Percentiles rank a stretch among this genome's conserved stretches.
Conservation (phyloP, 345 rosid genomes). For the Corymbia maculata region DNA sequence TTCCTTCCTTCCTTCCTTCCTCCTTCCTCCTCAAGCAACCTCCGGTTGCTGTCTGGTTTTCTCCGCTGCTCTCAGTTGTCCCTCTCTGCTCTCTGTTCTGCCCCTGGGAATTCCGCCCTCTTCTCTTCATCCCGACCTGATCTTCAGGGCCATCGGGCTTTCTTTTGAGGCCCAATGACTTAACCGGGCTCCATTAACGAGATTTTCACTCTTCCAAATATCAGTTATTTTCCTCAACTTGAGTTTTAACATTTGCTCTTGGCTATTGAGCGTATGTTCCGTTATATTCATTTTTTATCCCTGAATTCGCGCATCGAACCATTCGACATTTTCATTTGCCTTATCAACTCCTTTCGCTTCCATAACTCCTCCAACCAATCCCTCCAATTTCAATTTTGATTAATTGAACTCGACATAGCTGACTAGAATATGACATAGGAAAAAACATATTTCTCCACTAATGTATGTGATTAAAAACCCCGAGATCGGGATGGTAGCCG, state of each 20-base stretch:
- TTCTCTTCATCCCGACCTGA: background rate
- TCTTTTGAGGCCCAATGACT: background rate
- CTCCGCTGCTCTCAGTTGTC: background rate
- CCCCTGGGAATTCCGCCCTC: background rate
- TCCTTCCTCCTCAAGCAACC: background rate
- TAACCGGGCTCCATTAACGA: background rate
- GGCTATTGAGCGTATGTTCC: background rate
- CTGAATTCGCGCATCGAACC: background rate
- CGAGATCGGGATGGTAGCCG: background rate
- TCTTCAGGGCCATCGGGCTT: background rate
- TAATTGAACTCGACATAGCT: background rate
- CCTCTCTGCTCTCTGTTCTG: background rate
- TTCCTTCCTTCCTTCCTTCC: background rate
- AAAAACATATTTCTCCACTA: rapidly evolving
- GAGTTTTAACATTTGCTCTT: background rate
- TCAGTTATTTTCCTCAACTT: background rate
- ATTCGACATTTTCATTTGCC: background rate
- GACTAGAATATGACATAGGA: rapidly evolving
- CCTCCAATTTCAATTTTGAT: background rate
- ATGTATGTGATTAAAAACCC: background rate
- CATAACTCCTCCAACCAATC: background rate
- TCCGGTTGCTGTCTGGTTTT: background rate
- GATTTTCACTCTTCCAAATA: background rate
- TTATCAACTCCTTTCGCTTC: background rate
- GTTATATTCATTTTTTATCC: background rate